Conservation (phyloP, 2,329 filamentous ascomycete genomes). For the Exophiala xenobiotica region DNA sequence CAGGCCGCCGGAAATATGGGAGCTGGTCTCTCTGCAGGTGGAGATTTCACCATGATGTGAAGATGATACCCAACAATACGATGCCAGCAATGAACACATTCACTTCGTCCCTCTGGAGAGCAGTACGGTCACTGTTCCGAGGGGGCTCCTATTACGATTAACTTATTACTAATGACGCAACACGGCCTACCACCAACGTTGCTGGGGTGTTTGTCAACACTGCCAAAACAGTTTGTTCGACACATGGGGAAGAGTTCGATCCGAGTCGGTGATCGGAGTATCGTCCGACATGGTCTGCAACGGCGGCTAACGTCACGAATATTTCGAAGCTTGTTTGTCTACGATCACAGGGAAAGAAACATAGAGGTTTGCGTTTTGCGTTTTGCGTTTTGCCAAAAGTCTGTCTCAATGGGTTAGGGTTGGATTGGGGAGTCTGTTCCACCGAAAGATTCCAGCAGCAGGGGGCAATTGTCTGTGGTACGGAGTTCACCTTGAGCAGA, state of each 20-base stretch:
- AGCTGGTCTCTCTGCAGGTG: conserved; percentile 43
- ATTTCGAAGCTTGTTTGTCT: background rate
- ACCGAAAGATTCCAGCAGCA: background rate
- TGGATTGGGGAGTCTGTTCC: background rate
- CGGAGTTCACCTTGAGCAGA: no score
- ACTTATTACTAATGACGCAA: conserved; percentile 1
- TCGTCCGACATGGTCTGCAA: no score
- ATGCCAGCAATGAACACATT: conserved; percentile 9
- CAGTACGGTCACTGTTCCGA: background rate
- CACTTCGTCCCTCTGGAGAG: background rate
- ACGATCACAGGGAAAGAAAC: background rate
- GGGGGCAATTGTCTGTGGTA: background rate
- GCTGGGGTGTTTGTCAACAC: no score
- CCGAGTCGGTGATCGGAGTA: no score
- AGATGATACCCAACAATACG: conserved; percentile 12
- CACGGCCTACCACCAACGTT: no score
- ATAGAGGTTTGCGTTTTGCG: background rate
- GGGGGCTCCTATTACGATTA: background rate
- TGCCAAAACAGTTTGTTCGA: no score
- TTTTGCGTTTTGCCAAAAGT: background rate
- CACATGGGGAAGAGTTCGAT: no score
- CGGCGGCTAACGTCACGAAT: background rate
- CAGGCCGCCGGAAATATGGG: conserved; percentile 49
- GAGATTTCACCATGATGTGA: conserved; percentile 27
- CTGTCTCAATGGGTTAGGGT: background rate